Evolutionary conservation across 1,284 basidiomycete species (phyloP), one percentile per base, ranked within the genome.

Genomic region (Grifola frondosa): DNA sequence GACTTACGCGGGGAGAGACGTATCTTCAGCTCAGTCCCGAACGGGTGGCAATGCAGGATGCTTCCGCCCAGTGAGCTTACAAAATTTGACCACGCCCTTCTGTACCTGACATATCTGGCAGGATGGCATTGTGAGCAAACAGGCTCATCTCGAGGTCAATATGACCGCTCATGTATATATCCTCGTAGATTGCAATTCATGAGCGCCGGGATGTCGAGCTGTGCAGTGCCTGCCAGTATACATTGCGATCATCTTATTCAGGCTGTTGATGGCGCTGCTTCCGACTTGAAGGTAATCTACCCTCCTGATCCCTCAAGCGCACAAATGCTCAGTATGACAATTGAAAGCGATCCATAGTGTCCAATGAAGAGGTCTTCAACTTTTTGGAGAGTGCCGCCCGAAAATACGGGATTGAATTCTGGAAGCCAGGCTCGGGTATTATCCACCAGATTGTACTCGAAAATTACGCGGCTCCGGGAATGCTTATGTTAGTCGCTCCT

Each of bases 371-470:
- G 65, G 96, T 99, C 17, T 99, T 98, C 62, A 92, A 98, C 60
- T 99, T 99, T 68, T 73, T 99, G 48, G 87, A 97, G 66, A 96
- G 92, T 52, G 97, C 97, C 15, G 85, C 90, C 26, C 79, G 80
- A 58, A 99, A 98, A 71, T 99, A 98, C 67, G 97, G 88, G 21
- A 89, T 91, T 48, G 89, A 91, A 66, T 95, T 97, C 68, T 98
- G 97, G 97, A 78, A 81, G 57, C 96, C 97, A 15, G 96, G 96
- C 28, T 92, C 88, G 33, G 94, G 94, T 35, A 94, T 94, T 54
- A 95, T 99, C 52, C 97, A 99, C 68, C 97, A 99, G 65, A 97
- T 99, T 51, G 97, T 99, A 7, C 77, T 99, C 37, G 97, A 99
- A 69, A 99, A 96, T 64, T 97, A 97, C 62, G 92, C 94, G 21